A percentile compares a stretch with the other conserved stretches of the same genome.
Conservation (phyloP, 352 stramenopile genomes). For the Peronosclerospora sorghi region DNA sequence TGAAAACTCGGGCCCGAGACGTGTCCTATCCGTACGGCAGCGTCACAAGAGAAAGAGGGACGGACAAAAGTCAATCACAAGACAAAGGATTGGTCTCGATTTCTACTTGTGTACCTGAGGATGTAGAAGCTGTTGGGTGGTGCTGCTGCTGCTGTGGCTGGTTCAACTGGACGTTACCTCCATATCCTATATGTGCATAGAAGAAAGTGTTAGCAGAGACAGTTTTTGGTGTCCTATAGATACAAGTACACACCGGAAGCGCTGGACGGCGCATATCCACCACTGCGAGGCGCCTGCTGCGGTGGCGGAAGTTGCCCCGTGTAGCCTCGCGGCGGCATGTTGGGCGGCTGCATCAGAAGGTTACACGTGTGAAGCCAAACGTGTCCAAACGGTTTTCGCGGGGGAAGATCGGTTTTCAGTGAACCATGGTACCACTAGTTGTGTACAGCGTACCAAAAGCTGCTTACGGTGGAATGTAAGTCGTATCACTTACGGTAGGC, state of each 20-base stretch:
- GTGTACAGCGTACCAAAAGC: too few relatives aligned
- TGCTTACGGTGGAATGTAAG: too few relatives aligned
- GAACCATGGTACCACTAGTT: too few relatives aligned
- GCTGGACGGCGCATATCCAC: constrained; percentile 10
- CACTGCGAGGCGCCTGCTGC: constrained; percentile 22
- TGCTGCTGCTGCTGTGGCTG: constrained; percentile 26
- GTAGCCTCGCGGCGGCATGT: constrained; percentile 32
- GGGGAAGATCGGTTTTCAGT: constrained; percentile 1
- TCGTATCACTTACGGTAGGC: too few relatives aligned
- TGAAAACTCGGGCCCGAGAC: constrained; percentile 11
- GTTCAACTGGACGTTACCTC: constrained; percentile 12
- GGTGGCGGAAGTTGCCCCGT: constrained; percentile 10
- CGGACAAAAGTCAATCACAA: background rate
- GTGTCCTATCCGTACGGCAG: constrained; percentile 1
- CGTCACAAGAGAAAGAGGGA: background rate
- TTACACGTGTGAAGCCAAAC: constrained; percentile 15
- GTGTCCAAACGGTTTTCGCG: constrained; percentile 2
- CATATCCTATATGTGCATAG: constrained; percentile 10
- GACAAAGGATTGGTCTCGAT: background rate
- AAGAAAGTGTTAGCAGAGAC: background rate
- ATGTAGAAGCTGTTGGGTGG: constrained; percentile 27
- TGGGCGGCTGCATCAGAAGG: constrained; percentile 28
- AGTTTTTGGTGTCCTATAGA: background rate
- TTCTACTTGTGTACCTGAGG: constrained; percentile 9
- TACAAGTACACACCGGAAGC: background rate